Percentiles rank a stretch among this genome's conserved stretches.
phyloP scores from a whole-genome alignment of 2,329 filamentous ascomycete genomes.

The Beauveria asiatica region DNA sequence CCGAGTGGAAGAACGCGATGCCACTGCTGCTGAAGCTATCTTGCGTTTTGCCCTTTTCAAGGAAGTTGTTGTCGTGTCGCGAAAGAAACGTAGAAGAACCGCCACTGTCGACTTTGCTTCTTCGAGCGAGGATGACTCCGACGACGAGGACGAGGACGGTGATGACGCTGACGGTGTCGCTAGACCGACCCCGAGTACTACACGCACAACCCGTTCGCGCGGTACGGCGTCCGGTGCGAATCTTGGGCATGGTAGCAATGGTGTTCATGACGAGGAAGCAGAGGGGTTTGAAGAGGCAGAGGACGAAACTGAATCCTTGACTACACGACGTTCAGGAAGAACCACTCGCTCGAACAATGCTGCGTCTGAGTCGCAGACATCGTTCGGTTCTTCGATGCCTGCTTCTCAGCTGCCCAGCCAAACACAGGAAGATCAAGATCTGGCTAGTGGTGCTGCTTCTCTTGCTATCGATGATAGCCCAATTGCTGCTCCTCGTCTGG shows the following conservation, averaged over 20 bases:
- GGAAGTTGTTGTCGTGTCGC: slow-evolving; percentile 76
- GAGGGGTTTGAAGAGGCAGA: slow-evolving; percentile 48
- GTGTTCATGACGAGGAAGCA: slow-evolving; percentile 35
- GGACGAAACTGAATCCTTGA: slow-evolving; percentile 31
- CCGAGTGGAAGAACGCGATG: slow-evolving; percentile 83
- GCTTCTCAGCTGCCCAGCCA: slow-evolving; percentile 57
- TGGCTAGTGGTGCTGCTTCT: slow-evolving; percentile 33
- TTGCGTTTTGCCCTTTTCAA: slow-evolving; percentile 95
- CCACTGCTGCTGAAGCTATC: slow-evolving; percentile 78
- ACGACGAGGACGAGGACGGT: slow-evolving; percentile 50
- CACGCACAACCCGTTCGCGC: slow-evolving; percentile 24
- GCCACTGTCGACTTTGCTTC: slow-evolving; percentile 48
- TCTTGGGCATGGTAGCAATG: slow-evolving; percentile 19
- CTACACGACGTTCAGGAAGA: slow-evolving; percentile 34
- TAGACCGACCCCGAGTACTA: slow-evolving; percentile 17
- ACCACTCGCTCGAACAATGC: slow-evolving; percentile 27
- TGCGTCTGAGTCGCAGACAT: slow-evolving; percentile 41
- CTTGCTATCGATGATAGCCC: slow-evolving; percentile 35
- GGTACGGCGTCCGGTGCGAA: slow-evolving; percentile 18
- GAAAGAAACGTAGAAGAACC: slow-evolving; percentile 73
- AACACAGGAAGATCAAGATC: slow-evolving; percentile 33
- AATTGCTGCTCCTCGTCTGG: slow-evolving; percentile 55
- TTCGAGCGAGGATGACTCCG: slow-evolving; percentile 48
- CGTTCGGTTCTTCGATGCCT: slow-evolving; percentile 71
- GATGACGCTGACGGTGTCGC: slow-evolving; percentile 45